Evolutionary conservation across 2,329 filamentous ascomycete species (phyloP), one percentile per base, ranked within the genome.

Genomic region (Curvularia spicifera): DNA sequence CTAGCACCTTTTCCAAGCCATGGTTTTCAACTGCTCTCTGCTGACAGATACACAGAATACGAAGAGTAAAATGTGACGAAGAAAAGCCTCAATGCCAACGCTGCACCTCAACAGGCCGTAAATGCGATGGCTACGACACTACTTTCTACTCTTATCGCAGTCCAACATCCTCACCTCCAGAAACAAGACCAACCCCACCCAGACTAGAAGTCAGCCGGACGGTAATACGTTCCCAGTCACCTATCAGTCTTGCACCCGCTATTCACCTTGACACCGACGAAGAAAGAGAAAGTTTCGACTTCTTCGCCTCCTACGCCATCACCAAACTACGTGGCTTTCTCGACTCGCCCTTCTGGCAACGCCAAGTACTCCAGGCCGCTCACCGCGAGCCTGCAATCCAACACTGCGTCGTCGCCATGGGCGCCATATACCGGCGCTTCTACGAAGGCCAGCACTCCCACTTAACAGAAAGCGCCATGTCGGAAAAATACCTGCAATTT

Each of bases 41-140:
- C 51, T 63, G 28, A 63, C 43, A 2, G 6, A n/a, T 45, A 10
- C 22, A 28, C 50, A 76, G 73, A 47, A 72, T 75, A 42, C 71
- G 72, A 28, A 66, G 63, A 54, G 62, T 76, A 13, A 76, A 75
- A 59, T 76, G 73, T 55, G 73, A 73, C 57, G 72, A 76, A 45
- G 64, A 66, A 42, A 75, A 72, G 52, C 73, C 71, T 4, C 43
- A 59, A 42, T 76, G 73, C 53, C 61, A 63, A 13, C 64, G 71
- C 28, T 75, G 72, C 52, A 69, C 63, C 5, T 71, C 71, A 4
- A 76, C 73, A 24, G 73, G 72, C 28, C 65, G 73, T 6, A 71
- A 54, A 26, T 76, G 73, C 59, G 72, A 75, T 62, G 72, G 72
- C 29, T 75, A 75, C 48, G 61, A 66, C 22, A 33, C 46, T 4